phyloP scores from a whole-genome alignment of 192 early-diverging fungal genomes.

The Podila minutissima region DNA sequence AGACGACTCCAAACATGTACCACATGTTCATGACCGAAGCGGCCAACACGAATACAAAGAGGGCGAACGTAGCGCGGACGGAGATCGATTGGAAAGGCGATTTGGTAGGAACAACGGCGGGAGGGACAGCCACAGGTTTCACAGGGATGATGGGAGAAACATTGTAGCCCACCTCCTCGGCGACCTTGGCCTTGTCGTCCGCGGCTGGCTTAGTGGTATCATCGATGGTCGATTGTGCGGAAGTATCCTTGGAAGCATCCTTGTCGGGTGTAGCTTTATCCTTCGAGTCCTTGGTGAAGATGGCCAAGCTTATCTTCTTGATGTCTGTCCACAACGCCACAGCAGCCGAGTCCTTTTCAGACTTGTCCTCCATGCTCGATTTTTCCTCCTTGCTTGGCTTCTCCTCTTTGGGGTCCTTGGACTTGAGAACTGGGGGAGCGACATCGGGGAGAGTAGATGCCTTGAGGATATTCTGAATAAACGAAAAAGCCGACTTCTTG shows the following conservation, averaged over 20 bases:
- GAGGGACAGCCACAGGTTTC: not conserved
- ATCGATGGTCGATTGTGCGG: too few relatives aligned
- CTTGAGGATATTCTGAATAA: constrained; percentile 9
- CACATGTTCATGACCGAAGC: constrained; percentile 29
- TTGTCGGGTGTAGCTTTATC: not conserved
- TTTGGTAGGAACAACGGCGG: not conserved
- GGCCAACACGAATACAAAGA: constrained; percentile 20
- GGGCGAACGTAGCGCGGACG: constrained; percentile 3
- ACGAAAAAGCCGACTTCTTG: constrained; percentile 9
- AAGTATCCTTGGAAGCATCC: not conserved
- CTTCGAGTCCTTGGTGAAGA: not conserved
- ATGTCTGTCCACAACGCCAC: not conserved
- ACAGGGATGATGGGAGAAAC: not conserved
- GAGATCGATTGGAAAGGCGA: not conserved
- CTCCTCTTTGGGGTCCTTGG: not conserved
- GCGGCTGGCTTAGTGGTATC: too few relatives aligned
- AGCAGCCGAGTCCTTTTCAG: not conserved
- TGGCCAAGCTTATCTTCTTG: not conserved
- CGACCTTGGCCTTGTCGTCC: not conserved
- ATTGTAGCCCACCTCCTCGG: not conserved
- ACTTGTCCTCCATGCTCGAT: not conserved
- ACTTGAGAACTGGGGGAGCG: not conserved
- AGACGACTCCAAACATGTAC: constrained; percentile 17
- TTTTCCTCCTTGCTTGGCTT: not conserved
- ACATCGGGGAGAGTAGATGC: constrained; percentile 11